These are phyloP conservation scores for Tylopilus subfusipes DNA, from an alignment of 768 basidiomycete genomes.

Conservation along the genomic window DNA sequence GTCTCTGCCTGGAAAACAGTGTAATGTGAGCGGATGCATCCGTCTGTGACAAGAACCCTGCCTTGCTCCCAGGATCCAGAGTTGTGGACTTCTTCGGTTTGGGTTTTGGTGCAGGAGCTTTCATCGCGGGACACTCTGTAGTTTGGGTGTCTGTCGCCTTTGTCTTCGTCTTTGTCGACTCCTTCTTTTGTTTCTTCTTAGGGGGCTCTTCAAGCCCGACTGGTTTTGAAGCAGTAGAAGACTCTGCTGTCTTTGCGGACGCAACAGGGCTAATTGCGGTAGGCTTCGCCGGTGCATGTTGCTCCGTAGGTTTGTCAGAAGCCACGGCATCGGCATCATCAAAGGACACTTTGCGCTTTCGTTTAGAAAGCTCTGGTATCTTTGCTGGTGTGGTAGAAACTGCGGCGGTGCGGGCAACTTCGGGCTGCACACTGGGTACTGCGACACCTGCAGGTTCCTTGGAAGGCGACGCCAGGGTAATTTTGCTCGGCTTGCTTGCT, in stretches of 20 bases:
- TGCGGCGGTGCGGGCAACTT: not conserved
- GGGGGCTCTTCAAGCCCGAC: conserved; percentile 4
- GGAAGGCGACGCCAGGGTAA: not conserved
- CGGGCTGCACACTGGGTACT: not conserved
- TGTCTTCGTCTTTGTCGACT: not conserved
- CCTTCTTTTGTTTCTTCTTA: conserved; percentile 20
- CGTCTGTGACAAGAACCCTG: not conserved
- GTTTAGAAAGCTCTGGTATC: conserved; percentile 4
- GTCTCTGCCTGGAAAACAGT: conserved; percentile 8
- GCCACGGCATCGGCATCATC: not conserved
- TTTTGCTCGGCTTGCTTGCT: not conserved
- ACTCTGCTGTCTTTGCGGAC: not conserved
- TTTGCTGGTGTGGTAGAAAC: not conserved
- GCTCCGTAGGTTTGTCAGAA: not conserved
- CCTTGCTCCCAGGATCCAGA: conserved; percentile 6
- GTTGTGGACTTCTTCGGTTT: conserved; percentile 4
- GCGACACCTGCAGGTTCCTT: not conserved
- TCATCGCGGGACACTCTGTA: conserved; percentile 5
- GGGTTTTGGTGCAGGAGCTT: conserved; percentile 6
- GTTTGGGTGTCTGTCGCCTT: not conserved
- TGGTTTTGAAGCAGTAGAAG: not conserved
- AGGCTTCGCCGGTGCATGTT: conserved; percentile 9
- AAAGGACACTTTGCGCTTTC: conserved; percentile 29
- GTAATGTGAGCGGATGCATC: not conserved
- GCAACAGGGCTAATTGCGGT: not conserved